Conservation (phyloP, 2,329 filamentous ascomycete species). For the Neonectria ditissima region DNA sequence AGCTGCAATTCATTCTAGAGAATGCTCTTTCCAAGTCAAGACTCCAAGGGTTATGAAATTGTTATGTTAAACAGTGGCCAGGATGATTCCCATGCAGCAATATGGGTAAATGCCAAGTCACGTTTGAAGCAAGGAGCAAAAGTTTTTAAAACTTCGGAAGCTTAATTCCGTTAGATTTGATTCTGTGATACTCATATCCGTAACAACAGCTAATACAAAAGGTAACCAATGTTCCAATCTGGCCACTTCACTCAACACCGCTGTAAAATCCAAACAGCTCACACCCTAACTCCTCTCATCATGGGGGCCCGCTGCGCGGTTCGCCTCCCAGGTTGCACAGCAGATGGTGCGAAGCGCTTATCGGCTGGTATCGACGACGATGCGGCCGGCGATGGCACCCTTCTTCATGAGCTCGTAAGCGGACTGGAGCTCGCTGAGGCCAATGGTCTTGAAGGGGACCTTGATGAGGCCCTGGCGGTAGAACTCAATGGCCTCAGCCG, state of each 20-base stretch:
- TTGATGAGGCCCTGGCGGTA: slow-evolving; percentile 86
- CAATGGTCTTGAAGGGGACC: slow-evolving; percentile 86
- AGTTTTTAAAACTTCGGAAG: slow-evolving; percentile 29
- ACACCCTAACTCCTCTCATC: slow-evolving; percentile 44
- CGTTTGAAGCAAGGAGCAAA: not conserved
- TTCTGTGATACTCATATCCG: slow-evolving; percentile 43
- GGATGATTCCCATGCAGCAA: no score
- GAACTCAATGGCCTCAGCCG: slow-evolving; percentile 90
- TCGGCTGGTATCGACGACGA: slow-evolving; percentile 80
- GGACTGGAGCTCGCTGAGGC: slow-evolving; percentile 80
- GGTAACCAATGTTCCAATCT: slow-evolving; percentile 38
- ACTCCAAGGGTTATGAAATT: no score
- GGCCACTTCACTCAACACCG: slow-evolving; percentile 40
- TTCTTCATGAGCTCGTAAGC: slow-evolving; percentile 83
- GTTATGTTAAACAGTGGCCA: not conserved
- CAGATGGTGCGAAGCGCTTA: slow-evolving; percentile 51
- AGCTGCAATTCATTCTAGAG: not conserved
- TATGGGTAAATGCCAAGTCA: not conserved
- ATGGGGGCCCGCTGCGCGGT: slow-evolving; percentile 37
- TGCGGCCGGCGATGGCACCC: slow-evolving; percentile 80
- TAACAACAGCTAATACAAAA: slow-evolving; percentile 35
- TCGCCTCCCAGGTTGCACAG: slow-evolving; percentile 33
- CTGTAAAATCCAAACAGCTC: slow-evolving; percentile 42
- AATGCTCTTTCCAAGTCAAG: not conserved
- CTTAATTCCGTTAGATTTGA: slow-evolving; percentile 39